These are phyloP conservation scores for Rhizomucor pusillus DNA, from an alignment of 371 early-diverging fungal genomes.

Conservation along the genomic window DNA sequence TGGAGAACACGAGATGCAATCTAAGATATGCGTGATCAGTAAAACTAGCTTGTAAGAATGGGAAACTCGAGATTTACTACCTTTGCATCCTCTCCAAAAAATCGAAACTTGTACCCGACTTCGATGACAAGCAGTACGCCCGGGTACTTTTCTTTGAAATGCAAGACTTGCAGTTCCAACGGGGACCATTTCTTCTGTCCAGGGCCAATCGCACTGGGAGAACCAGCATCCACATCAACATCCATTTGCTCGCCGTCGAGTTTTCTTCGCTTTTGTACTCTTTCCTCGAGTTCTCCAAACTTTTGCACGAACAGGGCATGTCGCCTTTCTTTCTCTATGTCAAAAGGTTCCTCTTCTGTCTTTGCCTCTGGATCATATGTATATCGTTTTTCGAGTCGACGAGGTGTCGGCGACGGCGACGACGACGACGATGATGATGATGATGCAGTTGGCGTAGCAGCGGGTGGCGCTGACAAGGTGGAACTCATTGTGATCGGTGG, in stretches of 20 bases:
- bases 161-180: slow-evolving; percentile 76
- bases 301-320: slow-evolving; percentile 27
- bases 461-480: neutral
- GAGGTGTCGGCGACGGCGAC: neutral
- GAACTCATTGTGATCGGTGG: neutral
- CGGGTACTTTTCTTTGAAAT: slow-evolving; percentile 67
- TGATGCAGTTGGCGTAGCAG: neutral
- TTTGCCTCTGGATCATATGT: slow-evolving; percentile 1
- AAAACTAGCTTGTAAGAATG: too few relatives aligned
- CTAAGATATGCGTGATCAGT: slow-evolving; percentile 16
- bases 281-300: slow-evolving; percentile 22
- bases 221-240: too few relatives aligned
- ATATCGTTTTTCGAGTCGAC: slow-evolving; percentile 2
- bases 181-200: slow-evolving; percentile 62
- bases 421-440: neutral
- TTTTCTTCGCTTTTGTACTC: slow-evolving; percentile 13
- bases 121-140: slow-evolving; percentile 78
- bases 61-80: too few relatives aligned
- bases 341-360: neutral
- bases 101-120: slow-evolving; percentile 87
- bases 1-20: slow-evolving; percentile 68
- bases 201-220: too few relatives aligned
- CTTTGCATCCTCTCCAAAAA: slow-evolving; percentile 78
- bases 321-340: slow-evolving; percentile 10
- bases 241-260: slow-evolving; percentile 6